Evolutionary conservation across 2,329 filamentous ascomycete species (phyloP).

Genomic region (Trematosphaeria pertusa): DNA sequence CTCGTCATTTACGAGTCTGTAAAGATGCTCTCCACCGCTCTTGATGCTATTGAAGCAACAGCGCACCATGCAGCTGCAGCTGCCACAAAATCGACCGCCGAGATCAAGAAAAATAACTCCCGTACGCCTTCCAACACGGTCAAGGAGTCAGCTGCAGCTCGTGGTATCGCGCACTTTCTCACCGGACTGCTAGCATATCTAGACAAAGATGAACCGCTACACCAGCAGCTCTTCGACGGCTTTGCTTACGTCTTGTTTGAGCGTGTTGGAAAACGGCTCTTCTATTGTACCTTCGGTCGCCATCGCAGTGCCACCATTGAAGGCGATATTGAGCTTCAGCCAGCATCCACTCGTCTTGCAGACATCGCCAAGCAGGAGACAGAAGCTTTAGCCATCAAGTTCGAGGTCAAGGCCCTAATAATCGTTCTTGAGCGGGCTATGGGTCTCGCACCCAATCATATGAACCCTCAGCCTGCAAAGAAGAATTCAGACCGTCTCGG

Average conservation of each 20-base stretch:
- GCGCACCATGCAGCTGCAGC: constrained; percentile 29
- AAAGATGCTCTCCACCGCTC: constrained; percentile 46
- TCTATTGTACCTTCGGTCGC: constrained; percentile 48
- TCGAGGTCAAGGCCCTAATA: constrained; percentile 53
- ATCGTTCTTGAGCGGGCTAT: constrained; percentile 50
- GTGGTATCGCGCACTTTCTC: constrained; percentile 44
- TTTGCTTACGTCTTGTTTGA: constrained; percentile 51
- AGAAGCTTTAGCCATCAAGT: constrained; percentile 28
- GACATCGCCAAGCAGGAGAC: constrained; percentile 21
- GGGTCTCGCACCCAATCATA: constrained; percentile 46
- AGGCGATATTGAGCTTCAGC: constrained; percentile 30
- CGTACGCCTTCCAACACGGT: constrained; percentile 6
- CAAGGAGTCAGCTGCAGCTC: constrained; percentile 35
- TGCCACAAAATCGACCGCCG: background rate
- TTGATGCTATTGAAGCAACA: constrained; percentile 39
- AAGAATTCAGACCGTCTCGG: constrained; percentile 9
- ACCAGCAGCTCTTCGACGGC: constrained; percentile 53
- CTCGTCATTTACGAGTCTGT: constrained; percentile 42
- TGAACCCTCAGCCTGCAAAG: constrained; percentile 33
- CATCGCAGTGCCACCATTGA: constrained; percentile 34
- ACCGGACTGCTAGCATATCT: constrained; percentile 45
- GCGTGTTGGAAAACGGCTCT: constrained; percentile 48
- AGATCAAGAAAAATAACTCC: constrained; percentile 16
- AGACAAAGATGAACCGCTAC: constrained; percentile 41
- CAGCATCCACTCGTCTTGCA: constrained; percentile 7